Conservation (phyloP, 805 yeast species). For the Barnettozyma populi region DNA sequence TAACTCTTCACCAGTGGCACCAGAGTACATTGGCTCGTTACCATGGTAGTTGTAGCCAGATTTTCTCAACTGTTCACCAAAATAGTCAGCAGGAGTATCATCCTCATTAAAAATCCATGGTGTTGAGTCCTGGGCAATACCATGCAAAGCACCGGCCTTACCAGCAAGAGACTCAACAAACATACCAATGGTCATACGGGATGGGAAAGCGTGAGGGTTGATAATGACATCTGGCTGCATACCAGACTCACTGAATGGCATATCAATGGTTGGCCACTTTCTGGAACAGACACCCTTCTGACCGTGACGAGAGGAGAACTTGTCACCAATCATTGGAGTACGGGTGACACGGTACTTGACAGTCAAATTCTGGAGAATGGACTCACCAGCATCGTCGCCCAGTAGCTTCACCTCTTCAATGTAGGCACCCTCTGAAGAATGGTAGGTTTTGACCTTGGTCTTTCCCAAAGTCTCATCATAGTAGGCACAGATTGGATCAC, state of each 20-base stretch:
- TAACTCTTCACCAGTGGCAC: conserved; percentile 96
- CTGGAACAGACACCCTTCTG: conserved; percentile 98
- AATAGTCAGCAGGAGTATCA: conserved; percentile 95
- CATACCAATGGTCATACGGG: conserved; percentile 99
- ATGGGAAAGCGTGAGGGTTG: conserved; percentile 99
- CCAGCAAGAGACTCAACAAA: conserved; percentile 98
- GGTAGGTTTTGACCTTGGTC: conserved; percentile 89
- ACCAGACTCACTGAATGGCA: conserved; percentile 96
- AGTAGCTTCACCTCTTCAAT: conserved; percentile 91
- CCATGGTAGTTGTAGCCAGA: conserved; percentile 98
- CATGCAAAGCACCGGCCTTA: conserved; percentile 96
- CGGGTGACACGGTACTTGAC: conserved; percentile 89
- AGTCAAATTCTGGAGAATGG: conserved; percentile 78
- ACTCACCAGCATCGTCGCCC: conserved; percentile 71
- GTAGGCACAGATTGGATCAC: conserved; percentile 92
- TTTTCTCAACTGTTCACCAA: conserved; percentile 82
- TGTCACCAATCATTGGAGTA: conserved; percentile 94
- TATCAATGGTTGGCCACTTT: conserved; percentile 94
- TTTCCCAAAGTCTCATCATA: conserved; percentile 87
- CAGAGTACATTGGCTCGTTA: conserved; percentile 98
- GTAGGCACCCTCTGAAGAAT: conserved; percentile 89
- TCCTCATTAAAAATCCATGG: conserved; percentile 92
- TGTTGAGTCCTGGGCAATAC: conserved; percentile 94
- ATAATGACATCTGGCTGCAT: conserved; percentile 97
- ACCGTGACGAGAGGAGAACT: conserved; percentile 96